Conservation (phyloP, 768 basidiomycete genomes). For the Tulasnella sp. region DNA sequence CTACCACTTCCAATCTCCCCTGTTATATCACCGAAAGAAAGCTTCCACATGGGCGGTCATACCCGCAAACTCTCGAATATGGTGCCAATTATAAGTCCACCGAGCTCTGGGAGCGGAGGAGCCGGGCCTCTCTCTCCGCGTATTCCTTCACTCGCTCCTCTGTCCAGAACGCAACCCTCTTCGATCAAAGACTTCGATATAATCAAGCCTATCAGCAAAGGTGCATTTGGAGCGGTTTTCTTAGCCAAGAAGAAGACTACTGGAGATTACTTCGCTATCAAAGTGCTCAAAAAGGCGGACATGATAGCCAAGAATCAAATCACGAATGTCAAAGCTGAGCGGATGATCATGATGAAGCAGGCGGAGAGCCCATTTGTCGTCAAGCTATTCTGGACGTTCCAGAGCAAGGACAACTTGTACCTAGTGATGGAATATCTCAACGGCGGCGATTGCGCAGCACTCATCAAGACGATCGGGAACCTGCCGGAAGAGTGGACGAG, state of each 20-base stretch:
- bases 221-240: slow-evolving; percentile 97
- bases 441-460: slow-evolving; percentile 92
- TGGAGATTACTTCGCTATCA: slow-evolving; percentile 98
- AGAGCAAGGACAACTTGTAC: slow-evolving; percentile 97
- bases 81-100: slow-evolving; percentile 49
- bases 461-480: slow-evolving; percentile 90
- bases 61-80: slow-evolving; percentile 49
- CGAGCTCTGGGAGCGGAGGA: slow-evolving; percentile 18
- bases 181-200: slow-evolving; percentile 99
- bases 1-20: slow-evolving; percentile 67
- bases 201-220: slow-evolving; percentile 98
- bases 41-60: slow-evolving; percentile 38
- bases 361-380: slow-evolving; percentile 97
- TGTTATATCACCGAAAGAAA: slow-evolving; percentile 43
- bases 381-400: slow-evolving; percentile 97
- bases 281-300: slow-evolving; percentile 99
- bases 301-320: slow-evolving; percentile 99
- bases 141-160: slow-evolving; percentile 61
- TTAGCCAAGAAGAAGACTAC: slow-evolving; percentile 96
- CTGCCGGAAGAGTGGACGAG: slow-evolving; percentile 95
- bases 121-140: slow-evolving; percentile 72
- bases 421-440: slow-evolving; percentile 99
- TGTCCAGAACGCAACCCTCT: slow-evolving; percentile 61
- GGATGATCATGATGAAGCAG: slow-evolving; percentile 99
- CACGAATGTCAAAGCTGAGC: slow-evolving; percentile 98